Evolutionary conservation across 495 filamentous ascomycete species (phyloP).

Genomic region (Lichina pygmaea): DNA sequence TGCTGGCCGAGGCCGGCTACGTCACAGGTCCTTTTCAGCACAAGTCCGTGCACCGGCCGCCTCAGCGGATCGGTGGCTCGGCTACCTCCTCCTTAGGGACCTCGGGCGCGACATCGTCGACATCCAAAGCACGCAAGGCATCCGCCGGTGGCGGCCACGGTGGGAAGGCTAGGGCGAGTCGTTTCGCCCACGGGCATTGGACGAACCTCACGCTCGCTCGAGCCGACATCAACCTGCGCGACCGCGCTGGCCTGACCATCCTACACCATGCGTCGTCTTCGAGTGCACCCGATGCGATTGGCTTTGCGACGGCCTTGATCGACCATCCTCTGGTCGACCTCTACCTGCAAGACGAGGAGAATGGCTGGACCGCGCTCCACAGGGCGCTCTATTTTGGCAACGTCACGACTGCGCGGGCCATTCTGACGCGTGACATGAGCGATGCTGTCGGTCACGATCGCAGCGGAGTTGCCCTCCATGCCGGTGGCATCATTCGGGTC

Average conservation of each 20-base stretch:
- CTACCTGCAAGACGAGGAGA: slow-evolving; percentile 65
- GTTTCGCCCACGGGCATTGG: slow-evolving; percentile 5
- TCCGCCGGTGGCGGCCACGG: slow-evolving; percentile 5
- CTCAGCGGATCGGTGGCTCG: slow-evolving; percentile 6
- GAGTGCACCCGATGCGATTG: slow-evolving; percentile 30
- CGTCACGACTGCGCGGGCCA: slow-evolving; percentile 51
- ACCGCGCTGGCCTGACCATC: slow-evolving; percentile 52
- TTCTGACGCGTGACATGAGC: slow-evolving; percentile 47
- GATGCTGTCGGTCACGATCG: slow-evolving; percentile 26
- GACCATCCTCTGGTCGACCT: slow-evolving; percentile 66
- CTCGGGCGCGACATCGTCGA: slow-evolving; percentile 17
- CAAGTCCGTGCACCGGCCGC: slow-evolving; percentile 5
- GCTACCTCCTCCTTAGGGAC: slow-evolving; percentile 18
- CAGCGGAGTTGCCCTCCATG: slow-evolving; percentile 13
- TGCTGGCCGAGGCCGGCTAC: slow-evolving; percentile 40
- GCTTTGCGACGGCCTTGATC: slow-evolving; percentile 52
- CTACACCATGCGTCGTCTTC: slow-evolving; percentile 66
- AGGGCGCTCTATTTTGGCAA: slow-evolving; percentile 85
- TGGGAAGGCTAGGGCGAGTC: not conserved
- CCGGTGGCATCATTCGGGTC: slow-evolving; percentile 57
- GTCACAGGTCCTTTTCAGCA: slow-evolving; percentile 17
- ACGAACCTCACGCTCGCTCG: slow-evolving; percentile 21
- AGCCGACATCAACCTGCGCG: slow-evolving; percentile 57
- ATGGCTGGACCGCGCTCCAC: slow-evolving; percentile 87
- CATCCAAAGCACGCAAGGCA: slow-evolving; percentile 21